Conservation (phyloP, 2,329 filamentous ascomycete genomes). For the Coniochaeta pulveracea region DNA sequence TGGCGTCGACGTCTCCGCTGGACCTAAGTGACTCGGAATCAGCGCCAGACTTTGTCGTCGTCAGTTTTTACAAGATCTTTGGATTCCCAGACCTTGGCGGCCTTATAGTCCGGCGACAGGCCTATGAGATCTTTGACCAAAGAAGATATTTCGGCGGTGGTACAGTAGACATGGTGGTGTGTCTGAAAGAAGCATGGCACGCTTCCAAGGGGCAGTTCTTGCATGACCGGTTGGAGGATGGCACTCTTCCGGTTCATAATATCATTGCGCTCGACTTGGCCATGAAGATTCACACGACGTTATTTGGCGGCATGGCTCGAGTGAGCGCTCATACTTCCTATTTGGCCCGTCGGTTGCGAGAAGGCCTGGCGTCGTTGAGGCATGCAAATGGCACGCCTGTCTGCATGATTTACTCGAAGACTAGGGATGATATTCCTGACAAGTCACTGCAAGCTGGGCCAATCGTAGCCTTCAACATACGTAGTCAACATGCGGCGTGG, state of each 20-base stretch:
- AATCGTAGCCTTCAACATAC: constrained; percentile 74
- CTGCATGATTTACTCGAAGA: constrained; percentile 52
- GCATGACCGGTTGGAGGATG: constrained; percentile 81
- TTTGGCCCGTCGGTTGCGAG: constrained; percentile 47
- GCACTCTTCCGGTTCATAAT: constrained; percentile 80
- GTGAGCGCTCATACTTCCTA: constrained; percentile 62
- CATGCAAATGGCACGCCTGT: constrained; percentile 60
- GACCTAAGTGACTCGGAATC: constrained; percentile 49
- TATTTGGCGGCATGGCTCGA: constrained; percentile 61
- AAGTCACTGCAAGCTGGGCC: constrained; percentile 47
- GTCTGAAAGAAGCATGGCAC: constrained; percentile 72
- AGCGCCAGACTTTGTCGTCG: constrained; percentile 72
- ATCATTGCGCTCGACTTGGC: constrained; percentile 76
- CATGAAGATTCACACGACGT: constrained; percentile 51
- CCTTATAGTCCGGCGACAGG: constrained; percentile 66
- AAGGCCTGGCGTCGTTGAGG: constrained; percentile 43
- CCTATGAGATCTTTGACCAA: constrained; percentile 49
- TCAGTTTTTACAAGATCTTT: constrained; percentile 97
- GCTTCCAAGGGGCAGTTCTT: constrained; percentile 58
- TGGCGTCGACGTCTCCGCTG: constrained; percentile 66
- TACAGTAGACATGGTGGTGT: constrained; percentile 82
- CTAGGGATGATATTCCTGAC: constrained; percentile 8
- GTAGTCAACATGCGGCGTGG: constrained; percentile 58
- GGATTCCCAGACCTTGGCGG: constrained; percentile 88
- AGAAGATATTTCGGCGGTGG: constrained; percentile 87